Evolutionary conservation across 2,329 filamentous ascomycete species (phyloP), one percentile per base, ranked within the genome.

Genomic region (Xylariales sp.): DNA sequence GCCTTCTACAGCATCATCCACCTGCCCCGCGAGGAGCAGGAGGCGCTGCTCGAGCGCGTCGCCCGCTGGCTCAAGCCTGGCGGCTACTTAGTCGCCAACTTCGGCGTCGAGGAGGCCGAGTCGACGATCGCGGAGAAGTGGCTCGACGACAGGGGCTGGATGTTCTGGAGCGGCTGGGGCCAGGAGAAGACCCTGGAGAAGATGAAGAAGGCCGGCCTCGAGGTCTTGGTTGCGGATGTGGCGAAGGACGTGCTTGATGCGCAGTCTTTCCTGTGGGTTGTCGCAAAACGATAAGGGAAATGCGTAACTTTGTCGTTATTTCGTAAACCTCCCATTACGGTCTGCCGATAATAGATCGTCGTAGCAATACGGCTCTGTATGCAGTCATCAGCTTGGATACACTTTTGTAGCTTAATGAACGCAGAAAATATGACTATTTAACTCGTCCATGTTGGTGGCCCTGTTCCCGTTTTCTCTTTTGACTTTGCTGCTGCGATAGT

Each of bases 1-100:
- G 86, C 78, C 0, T 82, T 89, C 71, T 88, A 87, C 75, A 86
- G 83, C 41, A 74, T 89, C 59, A 83, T 87, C 59, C 87, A 89
- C 70, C 80, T 89, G 5, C 85, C 86, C 1, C 80, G 81, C 5
- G 76, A 77, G 1, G 85, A 88, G 72, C 86, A 89, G 75, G 75
- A 69, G 0, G 75, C 75, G 28, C 78, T 88, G 64, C 70, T 89
- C 28, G 45, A 60, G n/a, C 79, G 81, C 45, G 81, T 87, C 23
- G 71, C 67, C 0, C 50, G 46, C 6, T 89, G 86, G 87, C 73
- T 89, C 45, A 83, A 81, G 69, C 83, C 83, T 0, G 85, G 84
- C 0, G 86, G 86, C 0, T 78, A 78, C 45, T 69, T 89, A 28
- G 80, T 89, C 32, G 81, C 79, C 7, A 87, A 84, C 70, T 83